Percentiles rank a stretch among this genome's conserved stretches.
phyloP scores from a whole-genome alignment of 495 filamentous ascomycete genomes.

The Aspergillus heteromorphus region DNA sequence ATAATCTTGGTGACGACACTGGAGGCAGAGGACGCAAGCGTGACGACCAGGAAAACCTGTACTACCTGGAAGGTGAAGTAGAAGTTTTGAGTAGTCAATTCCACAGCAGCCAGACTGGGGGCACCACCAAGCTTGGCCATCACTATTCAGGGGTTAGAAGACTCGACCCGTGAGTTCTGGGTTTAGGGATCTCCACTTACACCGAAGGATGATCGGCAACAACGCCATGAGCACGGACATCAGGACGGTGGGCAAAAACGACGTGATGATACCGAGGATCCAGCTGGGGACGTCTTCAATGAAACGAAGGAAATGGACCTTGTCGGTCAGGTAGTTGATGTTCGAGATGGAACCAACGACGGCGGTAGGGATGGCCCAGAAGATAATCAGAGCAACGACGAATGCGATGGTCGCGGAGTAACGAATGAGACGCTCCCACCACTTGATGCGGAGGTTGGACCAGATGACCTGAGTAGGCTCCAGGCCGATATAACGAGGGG shows the following conservation, averaged over 20 bases:
- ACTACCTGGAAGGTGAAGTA: slow-evolving; percentile 96
- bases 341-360: slow-evolving; percentile 86
- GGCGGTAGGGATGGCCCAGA: slow-evolving; percentile 87
- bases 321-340: slow-evolving; percentile 59
- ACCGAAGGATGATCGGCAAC: slow-evolving; percentile 78
- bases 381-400: slow-evolving; percentile 76
- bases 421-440: slow-evolving; percentile 79
- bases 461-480: slow-evolving; percentile 85
- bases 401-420: slow-evolving; percentile 63
- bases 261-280: slow-evolving; percentile 78
- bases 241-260: slow-evolving; percentile 73
- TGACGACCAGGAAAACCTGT: slow-evolving; percentile 89
- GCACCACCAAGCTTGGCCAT: slow-evolving; percentile 76
- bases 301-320: slow-evolving; percentile 63
- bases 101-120: slow-evolving; percentile 70
- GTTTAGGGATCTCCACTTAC: slow-evolving; percentile 30
- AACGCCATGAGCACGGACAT: slow-evolving; percentile 86
- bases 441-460: slow-evolving; percentile 77
- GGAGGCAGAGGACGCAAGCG: slow-evolving; percentile 63
- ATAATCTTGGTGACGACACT: slow-evolving; percentile 55
- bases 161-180: background rate
- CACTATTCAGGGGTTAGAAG: slow-evolving; percentile 30
- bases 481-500: slow-evolving; percentile 83
- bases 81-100: slow-evolving; percentile 82
- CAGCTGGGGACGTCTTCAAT: slow-evolving; percentile 63